These are phyloP conservation scores for Leccinum longicurvipes DNA, from an alignment of 768 basidiomycete species.

Conservation along the genomic window DNA sequence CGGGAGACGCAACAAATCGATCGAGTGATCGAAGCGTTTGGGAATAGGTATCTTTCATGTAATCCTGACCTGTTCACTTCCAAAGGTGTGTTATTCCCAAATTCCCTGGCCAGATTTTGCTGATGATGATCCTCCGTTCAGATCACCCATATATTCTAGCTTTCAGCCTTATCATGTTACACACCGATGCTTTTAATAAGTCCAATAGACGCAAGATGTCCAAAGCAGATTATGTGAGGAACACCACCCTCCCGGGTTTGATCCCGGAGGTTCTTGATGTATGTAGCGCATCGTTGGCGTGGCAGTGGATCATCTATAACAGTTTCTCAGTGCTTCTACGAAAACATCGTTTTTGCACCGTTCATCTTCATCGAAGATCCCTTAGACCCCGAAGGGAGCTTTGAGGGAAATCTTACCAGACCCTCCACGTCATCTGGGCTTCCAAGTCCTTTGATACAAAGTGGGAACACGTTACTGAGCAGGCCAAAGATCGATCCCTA, in stretches of 20 bases:
- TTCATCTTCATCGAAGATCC: conserved; percentile 97
- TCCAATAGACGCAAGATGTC: conserved; percentile 98
- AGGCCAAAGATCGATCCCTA: conserved; percentile 86
- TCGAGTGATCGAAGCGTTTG: conserved; percentile 94
- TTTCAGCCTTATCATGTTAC: conserved; percentile 97
- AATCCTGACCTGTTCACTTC: conserved; percentile 78
- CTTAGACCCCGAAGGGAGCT: conserved; percentile 54
- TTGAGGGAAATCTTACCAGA: conserved; percentile 41
- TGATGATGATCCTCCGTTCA: conserved; percentile 27
- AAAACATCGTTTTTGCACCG: conserved; percentile 93
- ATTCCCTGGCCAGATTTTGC: neutral
- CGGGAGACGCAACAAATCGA: conserved; percentile 99
- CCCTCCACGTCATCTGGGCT: conserved; percentile 36
- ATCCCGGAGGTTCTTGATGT: conserved; percentile 84
- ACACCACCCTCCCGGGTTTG: conserved; percentile 84
- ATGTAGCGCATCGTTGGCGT: conserved; percentile 23
- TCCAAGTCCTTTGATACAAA: conserved; percentile 29
- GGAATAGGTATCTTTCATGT: conserved; percentile 75
- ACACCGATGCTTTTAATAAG: conserved; percentile 97
- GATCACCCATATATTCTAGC: conserved; percentile 95
- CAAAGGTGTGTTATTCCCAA: conserved; percentile 49
- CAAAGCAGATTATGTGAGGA: conserved; percentile 90
- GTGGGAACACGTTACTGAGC: conserved; percentile 42
- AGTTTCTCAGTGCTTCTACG: conserved; percentile 76
- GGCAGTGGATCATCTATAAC: conserved; percentile 1